Base-by-base conservation (phyloP, 768 basidiomycete genomes). In the Rossbeevera mucosa region DNA sequence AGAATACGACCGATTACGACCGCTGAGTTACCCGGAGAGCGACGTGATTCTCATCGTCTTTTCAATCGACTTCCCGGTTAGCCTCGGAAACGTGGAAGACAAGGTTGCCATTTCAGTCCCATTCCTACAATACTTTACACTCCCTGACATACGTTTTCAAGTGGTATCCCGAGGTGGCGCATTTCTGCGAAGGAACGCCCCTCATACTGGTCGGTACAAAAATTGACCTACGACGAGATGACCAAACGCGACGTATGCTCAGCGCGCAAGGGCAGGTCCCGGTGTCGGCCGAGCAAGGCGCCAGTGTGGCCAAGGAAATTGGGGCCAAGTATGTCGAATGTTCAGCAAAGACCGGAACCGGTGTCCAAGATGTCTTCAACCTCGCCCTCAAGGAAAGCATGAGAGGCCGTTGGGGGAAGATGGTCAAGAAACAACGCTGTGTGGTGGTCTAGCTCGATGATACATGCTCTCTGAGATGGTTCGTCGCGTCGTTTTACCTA, bases 281-380 rank as follows among this genome's bases (percentile, higher is more conserved):
- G 5, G 81, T 99, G 56, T 82, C 88, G 1, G 67, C 87, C 3
- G 86, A 88, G 57, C 91, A 93, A 63, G 96, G 95, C 1, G 78
- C 75, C 3, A 74, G 74, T n/a, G 87, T 95, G 22, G 95, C 95
- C 22, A 83, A 83, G 63, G 91, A 94, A 63, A 98, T 99, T 47
- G 93, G 94, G 22, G 94, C 94, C 16, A 80, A 83, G 67, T 99
- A 98, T 67, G 77, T 86, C 55, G 95, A 99, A 69, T 98, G 96
- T 71, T 90, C 87, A 29, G 91, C 94, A 43, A 97, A 95, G 75
- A 85, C 83, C n/a, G 91, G 94, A 5, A 74, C 72, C 14, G 92
- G 92, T 44, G 91, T 98, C 41, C 85, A 90, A 57, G 92, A 94
- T 43, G 94, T 98, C 31, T 98, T 99, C 69, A 78, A 84, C 36